Percentiles rank a stretch among this genome's conserved stretches.
These are phyloP conservation scores for Pseudonitzschia multistriata DNA, from an alignment of 108 stramenopile species.

Conservation along the genomic window DNA sequence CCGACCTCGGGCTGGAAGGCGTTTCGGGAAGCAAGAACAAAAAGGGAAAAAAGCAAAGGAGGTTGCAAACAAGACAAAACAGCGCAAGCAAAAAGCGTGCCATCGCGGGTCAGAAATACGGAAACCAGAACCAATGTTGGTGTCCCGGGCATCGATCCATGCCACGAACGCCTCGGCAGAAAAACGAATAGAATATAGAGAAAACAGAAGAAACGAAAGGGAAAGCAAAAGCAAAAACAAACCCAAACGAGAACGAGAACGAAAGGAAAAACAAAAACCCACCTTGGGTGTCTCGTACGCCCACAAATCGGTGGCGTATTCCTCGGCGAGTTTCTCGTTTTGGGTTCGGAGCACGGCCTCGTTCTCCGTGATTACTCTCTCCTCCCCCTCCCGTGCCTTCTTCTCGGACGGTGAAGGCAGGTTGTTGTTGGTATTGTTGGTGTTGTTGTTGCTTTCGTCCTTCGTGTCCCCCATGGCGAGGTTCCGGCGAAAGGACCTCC, in stretches of 20 bases:
- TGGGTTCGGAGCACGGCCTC: conserved; percentile 42
- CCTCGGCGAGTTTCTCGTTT: conserved; percentile 50
- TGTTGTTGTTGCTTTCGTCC: background rate
- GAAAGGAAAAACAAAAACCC: conserved; percentile 17
- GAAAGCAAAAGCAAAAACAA: too few relatives aligned
- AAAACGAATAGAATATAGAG: too few relatives aligned
- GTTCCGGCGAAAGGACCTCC: conserved; percentile 61
- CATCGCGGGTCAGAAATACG: background rate
- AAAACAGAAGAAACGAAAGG: too few relatives aligned
- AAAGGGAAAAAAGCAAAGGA: background rate
- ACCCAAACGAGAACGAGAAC: background rate
- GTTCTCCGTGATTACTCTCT: conserved; percentile 55
- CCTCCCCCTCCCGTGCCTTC: conserved; percentile 38
- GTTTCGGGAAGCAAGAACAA: background rate
- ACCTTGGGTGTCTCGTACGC: conserved; percentile 68
- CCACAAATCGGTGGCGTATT: conserved; percentile 68
- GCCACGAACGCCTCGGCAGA: too few relatives aligned
- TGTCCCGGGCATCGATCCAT: background rate
- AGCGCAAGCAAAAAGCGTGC: conserved; percentile 4
- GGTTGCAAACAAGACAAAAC: too few relatives aligned
- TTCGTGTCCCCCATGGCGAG: conserved; percentile 16
- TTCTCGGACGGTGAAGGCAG: conserved; percentile 7
- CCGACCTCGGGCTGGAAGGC: conserved; percentile 65
- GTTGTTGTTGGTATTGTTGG: too few relatives aligned
- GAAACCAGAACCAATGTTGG: background rate